Base-by-base conservation (phyloP, 2,329 filamentous ascomycete species). In the Fusarium algeriense region DNA sequence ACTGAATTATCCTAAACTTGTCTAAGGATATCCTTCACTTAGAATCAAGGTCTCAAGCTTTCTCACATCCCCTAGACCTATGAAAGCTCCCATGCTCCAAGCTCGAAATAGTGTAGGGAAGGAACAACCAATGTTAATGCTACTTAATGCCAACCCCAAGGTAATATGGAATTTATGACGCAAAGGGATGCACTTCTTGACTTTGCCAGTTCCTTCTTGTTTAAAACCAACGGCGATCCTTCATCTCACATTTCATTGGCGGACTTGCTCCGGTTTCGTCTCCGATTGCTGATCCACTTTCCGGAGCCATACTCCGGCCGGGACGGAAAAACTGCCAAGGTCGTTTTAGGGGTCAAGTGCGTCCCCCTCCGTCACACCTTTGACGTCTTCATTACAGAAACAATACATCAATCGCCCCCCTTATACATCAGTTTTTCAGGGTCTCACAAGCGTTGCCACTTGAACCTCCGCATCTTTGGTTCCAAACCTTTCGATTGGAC, bases 371-470 rank as follows among this genome's bases (percentile, higher is more conserved):
- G 30, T 49, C 35, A 12, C 49, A 52, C 9, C 14, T 46, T 69
- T 65, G 69, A 65, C 50, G 54, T 69, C 45, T 57, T 40, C n/a
- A 50, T 71, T 52, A 61, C 59, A 45, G 35, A 56, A 44, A 37
- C 38, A 40, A 40, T 50, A 26, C 34, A 32, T 23, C 6, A 6
- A n/a, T 64, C 7, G 50, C 43, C 67, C 56, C 43, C 53, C 44
- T 26, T 26, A 40, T 20, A 7, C 48, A 44, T 59, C 62, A 20
- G 30, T 20, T 69, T 65, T 54, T 32, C 59, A 54, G 66, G 58
- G 68, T 69, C 63, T 50, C 28, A 9, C 30, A 52, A 30, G 37
- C 34, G 20, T 49, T n/a, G 38, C 55, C 55, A 52, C 40, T 52
- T 44, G 26, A 34, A 23, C 20, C 13, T 17, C 20, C 34, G 30